These are phyloP conservation scores for Papiliotrema nemorosa DNA, from an alignment of 1,284 basidiomycete genomes.

Conservation along the genomic window DNA sequence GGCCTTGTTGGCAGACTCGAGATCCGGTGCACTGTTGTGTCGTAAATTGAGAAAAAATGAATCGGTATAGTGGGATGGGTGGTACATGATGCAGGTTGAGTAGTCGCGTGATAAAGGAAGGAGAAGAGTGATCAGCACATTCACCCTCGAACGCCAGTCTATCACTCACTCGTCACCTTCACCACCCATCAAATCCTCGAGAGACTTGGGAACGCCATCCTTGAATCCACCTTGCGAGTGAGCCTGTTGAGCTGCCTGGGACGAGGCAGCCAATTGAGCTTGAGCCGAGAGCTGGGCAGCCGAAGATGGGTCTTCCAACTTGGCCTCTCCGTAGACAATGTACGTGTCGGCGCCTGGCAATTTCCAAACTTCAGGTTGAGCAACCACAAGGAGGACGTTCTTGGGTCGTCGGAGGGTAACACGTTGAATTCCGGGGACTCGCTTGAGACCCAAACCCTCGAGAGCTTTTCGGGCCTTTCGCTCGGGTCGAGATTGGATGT, in stretches of 20 bases:
- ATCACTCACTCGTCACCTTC: conserved; percentile 1
- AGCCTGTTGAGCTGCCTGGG: conserved; percentile 46
- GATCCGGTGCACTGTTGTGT: conserved; percentile 60
- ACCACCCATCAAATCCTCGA: conserved; percentile 52
- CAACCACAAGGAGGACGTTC: conserved; percentile 92
- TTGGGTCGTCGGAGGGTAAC: conserved; percentile 93
- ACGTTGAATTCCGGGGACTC: conserved; percentile 86
- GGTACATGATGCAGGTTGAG: too few relatives aligned
- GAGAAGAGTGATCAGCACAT: background rate
- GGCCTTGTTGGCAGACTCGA: conserved; percentile 58
- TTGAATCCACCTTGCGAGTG: conserved; percentile 48
- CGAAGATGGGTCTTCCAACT: conserved; percentile 89
- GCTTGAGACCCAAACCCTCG: conserved; percentile 86
- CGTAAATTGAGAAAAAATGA: background rate
- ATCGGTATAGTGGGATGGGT: background rate
- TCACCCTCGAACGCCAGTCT: too few relatives aligned
- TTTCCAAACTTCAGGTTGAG: conserved; percentile 96
- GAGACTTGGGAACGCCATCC: conserved; percentile 56
- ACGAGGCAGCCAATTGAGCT: conserved; percentile 66
- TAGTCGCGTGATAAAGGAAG: background rate
- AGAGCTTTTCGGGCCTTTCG: conserved; percentile 81
- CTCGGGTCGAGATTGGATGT: conserved; percentile 87
- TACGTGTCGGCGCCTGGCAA: conserved; percentile 95
- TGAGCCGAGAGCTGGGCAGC: conserved; percentile 78
- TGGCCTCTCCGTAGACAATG: conserved; percentile 98